phyloP scores from a whole-genome alignment of 768 basidiomycete genomes.

The Sarcomyxa edulis region DNA sequence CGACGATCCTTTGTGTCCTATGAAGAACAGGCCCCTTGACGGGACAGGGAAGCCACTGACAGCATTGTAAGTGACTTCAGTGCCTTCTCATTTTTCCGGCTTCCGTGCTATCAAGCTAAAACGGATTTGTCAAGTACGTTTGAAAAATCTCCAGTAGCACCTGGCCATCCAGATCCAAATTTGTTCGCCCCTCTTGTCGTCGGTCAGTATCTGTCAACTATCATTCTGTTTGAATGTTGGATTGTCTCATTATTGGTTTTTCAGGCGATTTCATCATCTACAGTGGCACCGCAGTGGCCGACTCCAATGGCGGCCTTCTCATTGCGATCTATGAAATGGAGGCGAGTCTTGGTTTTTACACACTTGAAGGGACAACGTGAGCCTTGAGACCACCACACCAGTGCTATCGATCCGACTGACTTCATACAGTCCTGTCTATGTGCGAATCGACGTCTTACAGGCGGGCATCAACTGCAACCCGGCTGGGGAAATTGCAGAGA shows the following conservation, averaged over 20 bases:
- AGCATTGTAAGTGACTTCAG: slow-evolving; percentile 8
- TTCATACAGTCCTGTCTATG: slow-evolving; percentile 9
- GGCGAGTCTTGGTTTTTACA: slow-evolving; percentile 14
- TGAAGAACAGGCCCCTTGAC: slow-evolving; percentile 11
- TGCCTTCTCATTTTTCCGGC: not conserved
- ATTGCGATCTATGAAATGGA: slow-evolving; percentile 12
- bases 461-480: slow-evolving; percentile 12
- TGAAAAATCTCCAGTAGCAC: slow-evolving; percentile 10
- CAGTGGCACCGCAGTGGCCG: slow-evolving; percentile 11
- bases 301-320: slow-evolving; percentile 6
- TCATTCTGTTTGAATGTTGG: slow-evolving; percentile 1
- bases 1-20: slow-evolving; percentile 11
- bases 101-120: not conserved
- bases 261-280: slow-evolving; percentile 16
- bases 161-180: slow-evolving; percentile 11
- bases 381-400: not conserved
- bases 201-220: not conserved
- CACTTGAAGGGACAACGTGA: slow-evolving; percentile 12
- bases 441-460: slow-evolving; percentile 9
- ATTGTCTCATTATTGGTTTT: slow-evolving; percentile 1
- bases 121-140: slow-evolving; percentile 10
- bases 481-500: slow-evolving; percentile 13
- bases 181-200: slow-evolving; percentile 13
- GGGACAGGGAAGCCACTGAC: slow-evolving; percentile 7
- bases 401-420: not conserved